phyloP scores from a whole-genome alignment of 345 rosid genomes.

The Litchi chinensis region DNA sequence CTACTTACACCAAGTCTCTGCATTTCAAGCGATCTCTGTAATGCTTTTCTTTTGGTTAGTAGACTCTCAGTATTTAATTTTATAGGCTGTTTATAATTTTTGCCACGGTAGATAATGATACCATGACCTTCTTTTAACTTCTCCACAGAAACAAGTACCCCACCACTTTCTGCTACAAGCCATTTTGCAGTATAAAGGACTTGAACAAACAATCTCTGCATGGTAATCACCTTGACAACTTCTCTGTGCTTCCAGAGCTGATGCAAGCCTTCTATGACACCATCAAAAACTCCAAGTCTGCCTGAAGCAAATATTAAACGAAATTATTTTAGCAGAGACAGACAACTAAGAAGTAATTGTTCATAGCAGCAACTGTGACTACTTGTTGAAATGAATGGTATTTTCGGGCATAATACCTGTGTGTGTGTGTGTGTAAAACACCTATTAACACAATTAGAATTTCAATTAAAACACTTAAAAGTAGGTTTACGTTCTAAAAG shows the following conservation, averaged over 20 bases:
- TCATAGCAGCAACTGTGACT: neutral
- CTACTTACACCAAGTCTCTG: constrained; percentile 79
- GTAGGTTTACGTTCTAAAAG: neutral
- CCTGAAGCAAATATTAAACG: constrained; percentile 45
- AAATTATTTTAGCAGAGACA: constrained; percentile 5
- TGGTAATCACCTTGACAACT: constrained; percentile 75
- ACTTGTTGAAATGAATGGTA: neutral
- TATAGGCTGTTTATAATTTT: constrained; percentile 66
- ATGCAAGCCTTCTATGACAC: constrained; percentile 83
- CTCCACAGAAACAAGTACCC: constrained; percentile 70
- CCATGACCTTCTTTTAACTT: constrained; percentile 73
- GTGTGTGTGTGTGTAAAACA: neutral
- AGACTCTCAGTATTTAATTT: constrained; percentile 58
- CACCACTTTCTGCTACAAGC: constrained; percentile 83
- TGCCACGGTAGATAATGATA: constrained; percentile 83
- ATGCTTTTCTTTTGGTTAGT: constrained; percentile 69
- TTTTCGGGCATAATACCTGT: neutral
- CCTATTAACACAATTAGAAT: neutral
- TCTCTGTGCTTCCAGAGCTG: constrained; percentile 95
- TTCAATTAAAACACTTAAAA: neutral
- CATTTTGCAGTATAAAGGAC: constrained; percentile 63
- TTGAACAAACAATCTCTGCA: constrained; percentile 61
- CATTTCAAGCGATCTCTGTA: constrained; percentile 66
- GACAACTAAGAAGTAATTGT: neutral
- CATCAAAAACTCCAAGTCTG: constrained; percentile 80